phyloP scores from a whole-genome alignment of 1,284 basidiomycete genomes.

The Pisolithus thermaeus region DNA sequence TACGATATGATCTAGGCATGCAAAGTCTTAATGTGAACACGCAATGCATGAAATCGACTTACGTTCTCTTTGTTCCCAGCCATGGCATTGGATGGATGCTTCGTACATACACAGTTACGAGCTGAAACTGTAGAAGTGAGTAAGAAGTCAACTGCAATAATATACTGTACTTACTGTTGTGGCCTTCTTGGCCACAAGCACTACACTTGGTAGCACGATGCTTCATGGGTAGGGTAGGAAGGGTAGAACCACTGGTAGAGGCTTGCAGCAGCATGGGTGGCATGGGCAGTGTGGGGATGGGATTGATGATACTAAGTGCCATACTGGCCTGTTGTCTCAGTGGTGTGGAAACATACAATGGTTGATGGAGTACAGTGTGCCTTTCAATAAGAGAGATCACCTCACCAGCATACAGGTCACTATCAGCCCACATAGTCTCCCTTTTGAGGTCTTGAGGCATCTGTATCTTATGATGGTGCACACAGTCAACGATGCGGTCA shows the following conservation, averaged over 20 bases:
- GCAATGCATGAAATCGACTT: too few species aligned
- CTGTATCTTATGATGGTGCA: constrained; percentile 12
- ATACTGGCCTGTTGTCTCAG: not conserved
- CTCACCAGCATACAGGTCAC: too few species aligned
- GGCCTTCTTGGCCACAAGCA: constrained; percentile 10
- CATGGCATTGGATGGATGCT: not conserved
- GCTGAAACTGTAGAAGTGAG: not conserved
- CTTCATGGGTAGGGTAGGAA: not conserved
- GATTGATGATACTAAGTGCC: too few species aligned
- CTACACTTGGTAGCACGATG: not conserved
- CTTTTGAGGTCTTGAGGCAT: not conserved
- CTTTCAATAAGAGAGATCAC: too few species aligned
- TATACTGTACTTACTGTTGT: constrained; percentile 12
- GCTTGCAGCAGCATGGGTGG: too few species aligned
- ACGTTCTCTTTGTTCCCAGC: too few species aligned
- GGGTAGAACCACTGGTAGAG: too few species aligned
- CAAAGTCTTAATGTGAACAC: too few species aligned
- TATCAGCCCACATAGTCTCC: not conserved
- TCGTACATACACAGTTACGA: not conserved
- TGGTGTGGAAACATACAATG: not conserved
- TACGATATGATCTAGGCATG: too few species aligned
- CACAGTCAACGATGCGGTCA: constrained; percentile 16
- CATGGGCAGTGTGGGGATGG: too few species aligned
- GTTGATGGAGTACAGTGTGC: not conserved
- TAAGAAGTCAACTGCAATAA: constrained; percentile 2